Percentiles rank a stretch among this genome's conserved stretches.
Evolutionary conservation across 2,329 filamentous ascomycete genomes (phyloP).

Genomic region (Aspergillus awamori): DNA sequence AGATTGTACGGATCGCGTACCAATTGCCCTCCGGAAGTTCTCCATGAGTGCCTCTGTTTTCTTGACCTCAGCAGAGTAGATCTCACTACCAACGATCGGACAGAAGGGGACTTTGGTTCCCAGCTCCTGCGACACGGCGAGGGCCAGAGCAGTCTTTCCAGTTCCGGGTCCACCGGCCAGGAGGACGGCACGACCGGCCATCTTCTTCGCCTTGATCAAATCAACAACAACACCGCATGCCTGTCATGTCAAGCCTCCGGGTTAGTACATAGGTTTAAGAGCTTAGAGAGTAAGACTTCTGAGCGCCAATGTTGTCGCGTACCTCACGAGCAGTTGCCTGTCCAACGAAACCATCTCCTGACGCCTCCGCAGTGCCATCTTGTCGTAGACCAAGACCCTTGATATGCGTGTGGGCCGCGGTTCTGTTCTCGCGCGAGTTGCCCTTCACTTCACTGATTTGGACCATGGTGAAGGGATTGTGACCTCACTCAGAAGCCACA

Average conservation of each 20-base stretch:
- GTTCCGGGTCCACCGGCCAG: constrained; percentile 94
- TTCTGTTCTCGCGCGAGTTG: constrained; percentile 92
- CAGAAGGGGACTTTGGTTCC: constrained; percentile 98
- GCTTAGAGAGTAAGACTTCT: not conserved
- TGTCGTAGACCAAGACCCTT: constrained; percentile 84
- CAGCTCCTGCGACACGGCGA: constrained; percentile 94
- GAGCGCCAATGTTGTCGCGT: constrained; percentile 28
- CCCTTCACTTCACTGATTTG: constrained; percentile 94
- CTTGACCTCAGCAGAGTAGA: constrained; percentile 98
- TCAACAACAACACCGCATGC: constrained; percentile 96
- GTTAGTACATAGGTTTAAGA: constrained; percentile 10
- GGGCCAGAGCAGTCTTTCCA: constrained; percentile 92
- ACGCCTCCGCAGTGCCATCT: constrained; percentile 82
- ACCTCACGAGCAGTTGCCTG: constrained; percentile 88
- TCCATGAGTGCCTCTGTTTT: constrained; percentile 99
- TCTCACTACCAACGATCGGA: constrained; percentile 95
- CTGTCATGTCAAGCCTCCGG: constrained; percentile 48
- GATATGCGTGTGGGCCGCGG: constrained; percentile 96
- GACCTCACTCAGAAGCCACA: constrained; percentile 31
- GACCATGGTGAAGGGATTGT: constrained; percentile 62
- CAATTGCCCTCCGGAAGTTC: constrained; percentile 96
- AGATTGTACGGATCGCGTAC: constrained; percentile 45
- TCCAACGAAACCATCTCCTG: constrained; percentile 83
- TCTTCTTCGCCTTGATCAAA: constrained; percentile 93
- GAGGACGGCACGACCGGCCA: constrained; percentile 91